These are phyloP conservation scores for Rosa persica DNA, from an alignment of 306 rosid species.

Conservation along the genomic window DNA sequence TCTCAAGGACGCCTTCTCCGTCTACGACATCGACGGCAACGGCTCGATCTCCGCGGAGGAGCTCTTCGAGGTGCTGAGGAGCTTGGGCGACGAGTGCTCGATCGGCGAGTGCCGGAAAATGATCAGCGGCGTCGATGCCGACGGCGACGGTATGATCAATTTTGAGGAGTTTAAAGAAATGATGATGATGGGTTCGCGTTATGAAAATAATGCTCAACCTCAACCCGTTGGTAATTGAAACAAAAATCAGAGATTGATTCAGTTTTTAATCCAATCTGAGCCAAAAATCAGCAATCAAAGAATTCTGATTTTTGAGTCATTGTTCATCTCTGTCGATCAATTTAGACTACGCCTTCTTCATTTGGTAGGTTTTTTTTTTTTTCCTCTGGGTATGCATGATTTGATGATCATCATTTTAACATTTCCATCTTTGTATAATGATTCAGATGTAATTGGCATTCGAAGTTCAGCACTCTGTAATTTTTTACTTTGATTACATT, in stretches of 20 bases:
- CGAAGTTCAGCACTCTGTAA: background rate
- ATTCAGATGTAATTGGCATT: conserved; percentile 3
- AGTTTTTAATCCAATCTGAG: no score
- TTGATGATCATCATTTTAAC: background rate
- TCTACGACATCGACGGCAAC: conserved; percentile 80
- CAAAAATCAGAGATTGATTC: background rate
- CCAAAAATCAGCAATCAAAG: no score
- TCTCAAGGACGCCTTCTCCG: conserved; percentile 77
- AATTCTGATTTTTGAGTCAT: background rate
- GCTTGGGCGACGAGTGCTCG: conserved; percentile 82
- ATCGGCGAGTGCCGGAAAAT: conserved; percentile 75
- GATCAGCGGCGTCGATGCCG: conserved; percentile 78
- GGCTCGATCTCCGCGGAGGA: conserved; percentile 93
- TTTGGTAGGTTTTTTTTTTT: background rate
- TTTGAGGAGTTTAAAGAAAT: conserved; percentile 84
- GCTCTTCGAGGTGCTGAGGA: conserved; percentile 58
- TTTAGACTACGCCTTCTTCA: background rate
- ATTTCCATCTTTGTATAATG: conserved; percentile 6
- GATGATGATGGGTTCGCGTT: conserved; percentile 71
- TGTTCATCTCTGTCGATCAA: background rate
- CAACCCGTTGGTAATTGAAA: background rate
- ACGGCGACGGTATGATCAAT: conserved; percentile 83
- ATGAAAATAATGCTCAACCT: background rate
- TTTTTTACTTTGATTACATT: background rate
- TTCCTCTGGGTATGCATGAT: background rate